Percentiles rank a stretch among this genome's conserved stretches.
Evolutionary conservation across 257 asterid genomes (phyloP).

Genomic region (Solanum verrucosum): DNA sequence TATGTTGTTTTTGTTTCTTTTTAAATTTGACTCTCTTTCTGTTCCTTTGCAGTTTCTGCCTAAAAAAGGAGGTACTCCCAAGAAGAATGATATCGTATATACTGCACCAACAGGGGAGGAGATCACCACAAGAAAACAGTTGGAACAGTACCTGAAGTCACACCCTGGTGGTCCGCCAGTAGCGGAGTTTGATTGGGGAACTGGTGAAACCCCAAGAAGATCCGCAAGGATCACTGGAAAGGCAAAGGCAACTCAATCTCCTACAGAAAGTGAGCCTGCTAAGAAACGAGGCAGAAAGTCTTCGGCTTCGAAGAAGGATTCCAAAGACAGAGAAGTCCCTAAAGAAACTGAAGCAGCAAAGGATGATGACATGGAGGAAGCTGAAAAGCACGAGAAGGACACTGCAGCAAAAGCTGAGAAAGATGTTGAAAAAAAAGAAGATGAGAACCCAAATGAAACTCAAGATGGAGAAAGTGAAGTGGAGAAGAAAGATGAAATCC

Average conservation of each 20-base stretch:
- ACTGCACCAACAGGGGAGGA: slow-evolving; percentile 53
- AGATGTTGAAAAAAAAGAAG: background rate
- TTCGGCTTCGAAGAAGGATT: slow-evolving; percentile 23
- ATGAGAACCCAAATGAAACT: background rate
- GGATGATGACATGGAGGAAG: slow-evolving; percentile 25
- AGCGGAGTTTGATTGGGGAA: slow-evolving; percentile 48
- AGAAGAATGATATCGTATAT: slow-evolving; percentile 36
- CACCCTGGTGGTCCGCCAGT: slow-evolving; percentile 36
- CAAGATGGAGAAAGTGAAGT: slow-evolving; percentile 4
- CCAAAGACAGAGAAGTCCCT: slow-evolving; percentile 9
- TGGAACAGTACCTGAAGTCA: slow-evolving; percentile 41
- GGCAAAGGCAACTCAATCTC: slow-evolving; percentile 25
- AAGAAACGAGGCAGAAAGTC: slow-evolving; percentile 29
- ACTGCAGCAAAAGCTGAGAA: background rate
- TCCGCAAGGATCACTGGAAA: slow-evolving; percentile 43
- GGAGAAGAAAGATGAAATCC: background rate
- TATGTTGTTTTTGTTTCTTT: background rate
- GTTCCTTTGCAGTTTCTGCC: slow-evolving; percentile 23
- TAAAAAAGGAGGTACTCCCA: slow-evolving; percentile 25
- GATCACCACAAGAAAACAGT: slow-evolving; percentile 27
- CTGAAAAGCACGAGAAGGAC: slow-evolving; percentile 14
- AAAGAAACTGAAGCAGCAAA: slow-evolving; percentile 18
- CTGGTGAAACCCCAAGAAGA: slow-evolving; percentile 51
- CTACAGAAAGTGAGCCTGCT: slow-evolving; percentile 20
- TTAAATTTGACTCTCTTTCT: background rate